Conservation (phyloP, 805 yeast genomes). For the Helenozyma baotianmanensis region DNA sequence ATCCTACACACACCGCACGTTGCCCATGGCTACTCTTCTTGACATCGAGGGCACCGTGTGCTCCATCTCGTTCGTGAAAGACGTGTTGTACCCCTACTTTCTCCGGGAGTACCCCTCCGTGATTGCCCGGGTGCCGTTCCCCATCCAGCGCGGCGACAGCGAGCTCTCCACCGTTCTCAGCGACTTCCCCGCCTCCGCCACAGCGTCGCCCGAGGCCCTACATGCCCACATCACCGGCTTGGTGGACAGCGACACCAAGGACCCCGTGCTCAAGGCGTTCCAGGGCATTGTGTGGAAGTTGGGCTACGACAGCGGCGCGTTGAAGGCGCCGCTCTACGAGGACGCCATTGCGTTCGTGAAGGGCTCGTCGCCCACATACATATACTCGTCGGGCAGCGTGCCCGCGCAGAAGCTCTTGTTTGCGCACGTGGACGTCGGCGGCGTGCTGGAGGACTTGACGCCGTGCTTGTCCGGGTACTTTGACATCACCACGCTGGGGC, state of each 20-base stretch:
- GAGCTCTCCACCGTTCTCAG: conserved; percentile 29
- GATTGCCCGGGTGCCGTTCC: conserved; percentile 26
- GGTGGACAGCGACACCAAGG: conserved; percentile 69
- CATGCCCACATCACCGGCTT: conserved; percentile 48
- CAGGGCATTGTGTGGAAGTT: conserved; percentile 81
- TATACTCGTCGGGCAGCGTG: conserved; percentile 87
- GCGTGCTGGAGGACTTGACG: conserved; percentile 48
- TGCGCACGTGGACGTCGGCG: conserved; percentile 45
- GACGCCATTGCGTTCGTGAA: conserved; percentile 65
- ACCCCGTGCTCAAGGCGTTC: conserved; percentile 65
- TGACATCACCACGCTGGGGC: conserved; percentile 83
- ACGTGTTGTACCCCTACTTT: conserved; percentile 73
- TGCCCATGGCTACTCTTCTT: conserved; percentile 41
- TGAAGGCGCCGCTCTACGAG: conserved; percentile 68
- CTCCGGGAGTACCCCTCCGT: conserved; percentile 42
- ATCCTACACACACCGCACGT: no score
- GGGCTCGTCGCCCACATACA: conserved; percentile 42
- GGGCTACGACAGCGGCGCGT: conserved; percentile 75
- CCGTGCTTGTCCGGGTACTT: conserved; percentile 59
- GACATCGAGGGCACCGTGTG: conserved; percentile 95
- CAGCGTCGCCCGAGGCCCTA: conserved; percentile 27
- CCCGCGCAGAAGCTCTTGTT: conserved; percentile 82
- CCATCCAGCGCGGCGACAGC: conserved; percentile 3
- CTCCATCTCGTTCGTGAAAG: conserved; percentile 85
- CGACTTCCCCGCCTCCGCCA: conserved; percentile 42